Evolutionary conservation across 805 yeast genomes (phyloP), one percentile per base, ranked within the genome.

Genomic region (Saccharomyces paradoxus): DNA sequence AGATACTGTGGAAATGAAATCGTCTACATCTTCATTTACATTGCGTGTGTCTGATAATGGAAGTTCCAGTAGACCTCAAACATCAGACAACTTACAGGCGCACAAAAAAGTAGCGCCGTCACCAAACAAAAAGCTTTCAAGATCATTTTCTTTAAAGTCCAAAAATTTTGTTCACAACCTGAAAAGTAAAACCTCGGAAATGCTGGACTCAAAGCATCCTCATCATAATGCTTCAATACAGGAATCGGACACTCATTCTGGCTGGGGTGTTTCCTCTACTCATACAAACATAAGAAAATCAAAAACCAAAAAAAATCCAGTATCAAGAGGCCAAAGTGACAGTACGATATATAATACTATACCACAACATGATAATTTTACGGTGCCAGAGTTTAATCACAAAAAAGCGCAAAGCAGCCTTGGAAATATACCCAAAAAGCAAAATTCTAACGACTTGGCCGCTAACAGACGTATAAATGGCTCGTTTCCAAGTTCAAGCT

Each of bases 131-230:
- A 59, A 54, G 50, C 28, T 70, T 3, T 63, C 67, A 6, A 64
- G 75, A 54, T 68, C 74, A 1, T 62, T 71, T 41, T 70, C 74
- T 2, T 57, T 69, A 24, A 68, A 67, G 50, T 67, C 72, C 7
- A 64, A 66, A 51, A 64, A 59, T 48, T 49, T 66, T 44, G 63
- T 68, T 41, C 57, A 59, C 48, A 60, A 61, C 47, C 50, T 66
- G 41, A 63, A 64, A 54, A 50, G 29, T 24, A 56, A 50, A 30
- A 37, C 44, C 3, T 32, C 41, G 7, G 41, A 32, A 32, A 32
- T 32, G 9, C 14, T 32, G 21, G 41, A 32, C 14, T 28, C 50
- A 27, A 48, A 48, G 41, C 31, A 31, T 17, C 41, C 50, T 31
- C 41, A 30, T 12, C 27, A 44, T 30, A 46, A 8, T 14, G 9